Conservation (phyloP, 106 monocot species). For the Acorus calamus region DNA sequence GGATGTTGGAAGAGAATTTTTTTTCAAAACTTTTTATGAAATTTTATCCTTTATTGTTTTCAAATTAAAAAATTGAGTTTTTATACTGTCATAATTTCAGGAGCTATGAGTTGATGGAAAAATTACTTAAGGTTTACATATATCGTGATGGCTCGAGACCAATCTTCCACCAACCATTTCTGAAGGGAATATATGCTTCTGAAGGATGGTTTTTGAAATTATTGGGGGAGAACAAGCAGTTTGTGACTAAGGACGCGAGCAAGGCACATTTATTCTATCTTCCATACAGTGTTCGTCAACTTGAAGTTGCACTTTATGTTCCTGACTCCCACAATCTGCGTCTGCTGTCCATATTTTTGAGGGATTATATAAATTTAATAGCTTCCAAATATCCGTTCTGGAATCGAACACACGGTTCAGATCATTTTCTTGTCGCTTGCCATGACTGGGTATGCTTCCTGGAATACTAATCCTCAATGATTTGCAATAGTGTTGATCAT, state of each 20-base stretch:
- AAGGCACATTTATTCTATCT: conserved; percentile 73
- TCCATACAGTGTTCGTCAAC: conserved; percentile 39
- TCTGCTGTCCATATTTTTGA: conserved; percentile 29
- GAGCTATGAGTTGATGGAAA: conserved; percentile 86
- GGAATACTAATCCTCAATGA: neutral
- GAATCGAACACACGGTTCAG: conserved; percentile 69
- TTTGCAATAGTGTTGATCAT: no score
- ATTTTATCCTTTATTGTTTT: no score
- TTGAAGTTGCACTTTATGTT: conserved; percentile 35
- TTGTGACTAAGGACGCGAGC: conserved; percentile 35
- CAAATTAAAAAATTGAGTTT: no score
- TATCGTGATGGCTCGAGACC: conserved; percentile 58
- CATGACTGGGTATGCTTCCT: conserved; percentile 63
- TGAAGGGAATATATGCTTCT: conserved; percentile 70
- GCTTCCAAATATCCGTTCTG: conserved; percentile 61
- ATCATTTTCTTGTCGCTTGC: conserved; percentile 79
- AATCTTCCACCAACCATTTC: conserved; percentile 49
- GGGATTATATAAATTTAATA: conserved; percentile 41
- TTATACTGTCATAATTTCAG: conserved; percentile 20
- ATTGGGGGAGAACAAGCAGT: conserved; percentile 37
- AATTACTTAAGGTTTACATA: conserved; percentile 60
- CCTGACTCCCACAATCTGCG: conserved; percentile 35
- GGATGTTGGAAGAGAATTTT: no score
- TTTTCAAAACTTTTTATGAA: no score
- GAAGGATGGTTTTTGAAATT: conserved; percentile 83